These are phyloP conservation scores for Chloranthus sessilifolius DNA, from an alignment of 164 flowering plant species.

Conservation along the genomic window DNA sequence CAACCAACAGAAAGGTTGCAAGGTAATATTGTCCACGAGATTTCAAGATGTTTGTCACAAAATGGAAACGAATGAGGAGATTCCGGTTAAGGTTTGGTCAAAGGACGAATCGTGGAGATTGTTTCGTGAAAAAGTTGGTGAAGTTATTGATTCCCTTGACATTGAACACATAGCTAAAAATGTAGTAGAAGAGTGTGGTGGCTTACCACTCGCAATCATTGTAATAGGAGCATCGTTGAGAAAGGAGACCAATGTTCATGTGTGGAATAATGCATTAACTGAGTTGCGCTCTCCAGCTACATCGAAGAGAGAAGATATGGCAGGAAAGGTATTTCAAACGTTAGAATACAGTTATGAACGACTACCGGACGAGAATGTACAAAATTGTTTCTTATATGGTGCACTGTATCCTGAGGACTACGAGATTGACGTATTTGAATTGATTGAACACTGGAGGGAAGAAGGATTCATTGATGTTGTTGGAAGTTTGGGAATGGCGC, in stretches of 20 bases:
- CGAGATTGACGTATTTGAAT: slow-evolving; percentile 5
- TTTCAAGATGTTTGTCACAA: slow-evolving; percentile 9
- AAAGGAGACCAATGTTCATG: background rate
- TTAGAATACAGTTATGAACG: slow-evolving; percentile 15
- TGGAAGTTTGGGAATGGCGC: background rate
- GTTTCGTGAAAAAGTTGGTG: slow-evolving; percentile 10
- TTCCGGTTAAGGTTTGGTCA: slow-evolving; percentile 7
- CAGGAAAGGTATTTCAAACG: slow-evolving; percentile 2
- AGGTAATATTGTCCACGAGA: slow-evolving; percentile 17
- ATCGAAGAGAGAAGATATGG: background rate
- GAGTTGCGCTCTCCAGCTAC: slow-evolving; percentile 9
- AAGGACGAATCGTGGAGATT: slow-evolving; percentile 19
- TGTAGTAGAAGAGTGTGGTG: slow-evolving; percentile 13
- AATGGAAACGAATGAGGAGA: slow-evolving; percentile 13
- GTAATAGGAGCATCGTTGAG: slow-evolving; percentile 17
- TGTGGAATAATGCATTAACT: slow-evolving; percentile 21
- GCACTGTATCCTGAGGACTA: slow-evolving; percentile 18
- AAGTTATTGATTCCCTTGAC: background rate
- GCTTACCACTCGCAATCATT: slow-evolving; percentile 23
- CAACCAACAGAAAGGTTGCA: slow-evolving; percentile 11
- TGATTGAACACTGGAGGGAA: slow-evolving; percentile 16
- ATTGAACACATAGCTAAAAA: slow-evolving; percentile 4
- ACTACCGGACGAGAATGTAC: background rate
- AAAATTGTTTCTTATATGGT: slow-evolving; percentile 20
- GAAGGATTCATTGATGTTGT: slow-evolving; percentile 19